phyloP scores from a whole-genome alignment of 345 rosid species.

The Euphorbia lathyris region DNA sequence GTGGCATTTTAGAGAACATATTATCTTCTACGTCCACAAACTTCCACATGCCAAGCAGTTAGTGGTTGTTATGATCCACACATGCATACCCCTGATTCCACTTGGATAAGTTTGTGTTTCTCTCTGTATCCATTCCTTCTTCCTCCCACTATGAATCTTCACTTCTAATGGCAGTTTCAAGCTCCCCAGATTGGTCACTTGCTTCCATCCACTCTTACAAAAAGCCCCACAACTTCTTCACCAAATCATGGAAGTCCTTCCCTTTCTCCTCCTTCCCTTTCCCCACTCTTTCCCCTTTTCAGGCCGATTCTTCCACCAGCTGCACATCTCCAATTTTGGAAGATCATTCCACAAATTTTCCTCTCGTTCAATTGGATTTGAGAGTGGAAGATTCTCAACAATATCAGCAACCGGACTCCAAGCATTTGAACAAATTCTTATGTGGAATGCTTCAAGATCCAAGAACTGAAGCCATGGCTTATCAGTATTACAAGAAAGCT shows the following conservation, averaged over 20 bases:
- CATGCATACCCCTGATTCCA: constrained; percentile 1
- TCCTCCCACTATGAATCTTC: background rate
- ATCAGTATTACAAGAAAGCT: constrained; percentile 57
- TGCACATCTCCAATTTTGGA: constrained; percentile 50
- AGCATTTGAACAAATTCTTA: constrained; percentile 41
- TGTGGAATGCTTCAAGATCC: constrained; percentile 44
- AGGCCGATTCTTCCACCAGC: constrained; percentile 33
- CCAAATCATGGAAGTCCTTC: constrained; percentile 31
- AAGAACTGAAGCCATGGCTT: constrained; percentile 37
- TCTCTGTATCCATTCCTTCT: background rate
- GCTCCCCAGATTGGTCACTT: constrained; percentile 40
- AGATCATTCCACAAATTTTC: constrained; percentile 34
- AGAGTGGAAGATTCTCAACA: constrained; percentile 30
- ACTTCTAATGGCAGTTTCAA: constrained; percentile 44
- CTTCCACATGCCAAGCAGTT: constrained; percentile 16
- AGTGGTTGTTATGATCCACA: constrained; percentile 9
- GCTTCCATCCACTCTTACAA: constrained; percentile 29
- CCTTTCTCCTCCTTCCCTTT: constrained; percentile 27
- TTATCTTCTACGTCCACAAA: background rate
- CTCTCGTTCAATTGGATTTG: constrained; percentile 8
- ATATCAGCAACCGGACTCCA: constrained; percentile 25
- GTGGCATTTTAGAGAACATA: constrained; percentile 5
- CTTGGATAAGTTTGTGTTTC: background rate
- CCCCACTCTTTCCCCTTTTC: constrained; percentile 33
- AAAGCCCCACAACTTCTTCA: constrained; percentile 19